Evolutionary conservation across 148 eudicot genomes (phyloP).

Genomic region (Rhododendron molle): DNA sequence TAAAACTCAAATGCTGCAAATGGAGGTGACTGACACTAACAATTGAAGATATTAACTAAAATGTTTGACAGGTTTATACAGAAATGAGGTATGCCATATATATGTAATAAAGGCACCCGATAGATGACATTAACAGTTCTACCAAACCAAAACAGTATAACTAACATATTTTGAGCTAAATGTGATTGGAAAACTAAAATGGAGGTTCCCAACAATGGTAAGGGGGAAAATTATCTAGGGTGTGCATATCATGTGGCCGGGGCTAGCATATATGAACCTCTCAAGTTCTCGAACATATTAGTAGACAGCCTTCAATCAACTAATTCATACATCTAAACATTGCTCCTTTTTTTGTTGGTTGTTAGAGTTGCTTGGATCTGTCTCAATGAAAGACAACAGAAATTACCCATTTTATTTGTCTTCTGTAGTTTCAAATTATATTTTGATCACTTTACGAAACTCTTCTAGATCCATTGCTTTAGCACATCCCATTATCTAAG

Average conservation of each 20-base stretch:
- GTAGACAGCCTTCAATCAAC: not conserved
- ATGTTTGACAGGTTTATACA: not conserved
- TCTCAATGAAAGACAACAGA: not conserved
- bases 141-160: not conserved
- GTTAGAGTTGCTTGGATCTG: not conserved
- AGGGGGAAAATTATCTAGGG: not conserved
- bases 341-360: not conserved
- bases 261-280: not conserved
- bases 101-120: not conserved
- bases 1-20: not conserved
- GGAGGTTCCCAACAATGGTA: not conserved
- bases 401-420: not conserved
- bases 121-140: not conserved
- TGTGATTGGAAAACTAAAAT: too few relatives aligned
- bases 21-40: not conserved
- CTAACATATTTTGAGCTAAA: not conserved
- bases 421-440: not conserved
- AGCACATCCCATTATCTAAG: not conserved
- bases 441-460: not conserved
- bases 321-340: not conserved
- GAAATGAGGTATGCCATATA: not conserved
- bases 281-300: not conserved
- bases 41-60: not conserved
- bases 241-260: not conserved
- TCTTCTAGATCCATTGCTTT: not conserved